Percentiles rank a stretch among this genome's conserved stretches.
Evolutionary conservation across 805 yeast genomes (phyloP).

Genomic region (Saccharomycopsis oosterbeekiorum): DNA sequence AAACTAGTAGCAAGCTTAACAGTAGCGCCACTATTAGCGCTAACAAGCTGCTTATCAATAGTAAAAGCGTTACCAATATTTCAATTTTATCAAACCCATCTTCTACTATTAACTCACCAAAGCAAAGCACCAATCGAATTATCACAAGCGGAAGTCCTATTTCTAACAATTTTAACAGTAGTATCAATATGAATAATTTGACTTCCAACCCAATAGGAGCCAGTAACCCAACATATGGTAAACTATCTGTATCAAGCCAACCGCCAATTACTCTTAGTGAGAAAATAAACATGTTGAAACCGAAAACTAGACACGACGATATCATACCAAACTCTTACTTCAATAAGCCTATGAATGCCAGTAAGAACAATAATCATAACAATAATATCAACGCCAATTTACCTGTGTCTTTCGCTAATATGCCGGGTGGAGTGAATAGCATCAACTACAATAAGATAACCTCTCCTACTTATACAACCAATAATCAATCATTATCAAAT

Average conservation of each 20-base stretch:
- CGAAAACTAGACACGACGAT: slow-evolving; percentile 2
- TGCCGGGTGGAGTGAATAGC: background rate
- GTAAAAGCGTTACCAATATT: background rate
- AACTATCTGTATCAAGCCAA: slow-evolving; percentile 11
- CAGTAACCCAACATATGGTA: background rate
- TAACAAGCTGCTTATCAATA: background rate
- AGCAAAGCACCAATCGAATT: background rate
- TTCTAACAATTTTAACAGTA: background rate
- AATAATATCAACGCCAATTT: background rate
- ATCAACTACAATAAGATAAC: background rate
- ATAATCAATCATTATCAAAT: slow-evolving; percentile 16
- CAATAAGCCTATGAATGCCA: background rate
- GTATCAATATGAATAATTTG: background rate
- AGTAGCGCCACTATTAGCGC: background rate
- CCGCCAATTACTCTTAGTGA: slow-evolving; percentile 18
- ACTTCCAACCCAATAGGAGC: background rate
- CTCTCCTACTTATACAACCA: background rate
- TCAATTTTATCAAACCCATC: background rate
- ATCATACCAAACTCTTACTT: background rate
- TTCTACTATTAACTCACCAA: background rate
- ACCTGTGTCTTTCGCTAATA: background rate
- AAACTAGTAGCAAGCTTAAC: background rate
- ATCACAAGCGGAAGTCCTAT: background rate
- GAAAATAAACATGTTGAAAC: slow-evolving; percentile 16
- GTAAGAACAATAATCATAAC: background rate